Percentiles rank a stretch among this genome's conserved stretches.
Evolutionary conservation across 257 asterid species (phyloP).

Genomic region (Solanum chiquidenum): DNA sequence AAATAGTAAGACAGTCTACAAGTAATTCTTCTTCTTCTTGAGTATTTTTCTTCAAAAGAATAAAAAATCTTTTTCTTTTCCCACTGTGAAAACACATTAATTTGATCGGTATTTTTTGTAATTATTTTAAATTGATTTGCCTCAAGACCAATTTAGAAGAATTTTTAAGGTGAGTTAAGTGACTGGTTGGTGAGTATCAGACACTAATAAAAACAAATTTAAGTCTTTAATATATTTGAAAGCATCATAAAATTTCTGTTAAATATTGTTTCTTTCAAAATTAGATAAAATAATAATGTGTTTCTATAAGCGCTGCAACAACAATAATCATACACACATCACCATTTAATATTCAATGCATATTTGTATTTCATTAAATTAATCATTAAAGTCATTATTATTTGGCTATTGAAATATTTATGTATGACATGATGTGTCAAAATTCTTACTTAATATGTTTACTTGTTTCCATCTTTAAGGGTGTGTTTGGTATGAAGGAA

Average conservation of each 20-base stretch:
- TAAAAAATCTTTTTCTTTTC: neutral
- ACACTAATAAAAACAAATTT: neutral
- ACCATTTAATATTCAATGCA: neutral
- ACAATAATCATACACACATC: neutral
- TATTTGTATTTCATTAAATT: neutral
- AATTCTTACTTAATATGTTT: neutral
- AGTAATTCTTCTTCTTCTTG: neutral
- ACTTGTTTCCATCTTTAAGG: neutral
- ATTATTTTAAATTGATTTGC: neutral
- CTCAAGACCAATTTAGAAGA: neutral
- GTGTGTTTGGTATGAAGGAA: no score
- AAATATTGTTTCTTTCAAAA: neutral
- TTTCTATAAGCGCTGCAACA: no score
- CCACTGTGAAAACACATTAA: neutral
- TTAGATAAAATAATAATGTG: neutral
- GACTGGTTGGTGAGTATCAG: neutral
- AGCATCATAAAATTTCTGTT: neutral
- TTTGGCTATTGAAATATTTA: neutral
- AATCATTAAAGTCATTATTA: neutral
- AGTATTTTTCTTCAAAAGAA: neutral
- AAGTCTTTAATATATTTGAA: neutral
- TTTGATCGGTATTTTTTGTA: neutral
- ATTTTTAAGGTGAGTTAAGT: neutral
- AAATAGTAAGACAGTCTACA: neutral
- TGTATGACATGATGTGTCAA: neutral